Conservation (phyloP, 495 filamentous ascomycete genomes). For the Darksidea phi region DNA sequence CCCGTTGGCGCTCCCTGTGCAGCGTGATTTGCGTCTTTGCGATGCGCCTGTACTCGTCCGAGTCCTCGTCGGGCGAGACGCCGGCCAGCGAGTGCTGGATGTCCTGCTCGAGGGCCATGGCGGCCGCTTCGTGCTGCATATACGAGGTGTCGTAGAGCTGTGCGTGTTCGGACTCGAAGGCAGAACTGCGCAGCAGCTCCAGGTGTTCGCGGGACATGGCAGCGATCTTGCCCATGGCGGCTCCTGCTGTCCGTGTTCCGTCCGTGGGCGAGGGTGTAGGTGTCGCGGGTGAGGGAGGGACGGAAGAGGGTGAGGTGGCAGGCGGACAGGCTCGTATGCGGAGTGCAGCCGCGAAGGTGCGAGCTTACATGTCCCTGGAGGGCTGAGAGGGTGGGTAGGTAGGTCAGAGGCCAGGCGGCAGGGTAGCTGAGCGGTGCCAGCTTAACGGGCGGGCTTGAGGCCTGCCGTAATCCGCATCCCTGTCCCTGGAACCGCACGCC, state of each 20-base stretch:
- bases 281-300: background rate
- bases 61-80: slow-evolving; percentile 29
- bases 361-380: background rate
- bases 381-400: background rate
- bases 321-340: slow-evolving; percentile 9
- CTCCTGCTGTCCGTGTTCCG: background rate
- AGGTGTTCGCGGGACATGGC: slow-evolving; percentile 20
- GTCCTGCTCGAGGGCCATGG: slow-evolving; percentile 24
- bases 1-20: slow-evolving; percentile 25
- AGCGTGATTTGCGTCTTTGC: slow-evolving; percentile 19
- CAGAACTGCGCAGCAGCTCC: slow-evolving; percentile 31
- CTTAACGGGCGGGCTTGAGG: background rate
- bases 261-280: background rate
- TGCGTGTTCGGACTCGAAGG: slow-evolving; percentile 29
- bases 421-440: background rate
- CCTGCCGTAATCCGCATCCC: slow-evolving; percentile 21
- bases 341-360: slow-evolving; percentile 18
- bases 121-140: slow-evolving; percentile 31
- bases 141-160: slow-evolving; percentile 33
- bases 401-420: background rate
- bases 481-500: background rate
- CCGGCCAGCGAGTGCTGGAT: slow-evolving; percentile 20
- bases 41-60: slow-evolving; percentile 25
- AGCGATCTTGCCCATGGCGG: slow-evolving; percentile 25
- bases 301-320: slow-evolving; percentile 1